Conservation (phyloP, 306 rosid genomes). For the Corylus americana region DNA sequence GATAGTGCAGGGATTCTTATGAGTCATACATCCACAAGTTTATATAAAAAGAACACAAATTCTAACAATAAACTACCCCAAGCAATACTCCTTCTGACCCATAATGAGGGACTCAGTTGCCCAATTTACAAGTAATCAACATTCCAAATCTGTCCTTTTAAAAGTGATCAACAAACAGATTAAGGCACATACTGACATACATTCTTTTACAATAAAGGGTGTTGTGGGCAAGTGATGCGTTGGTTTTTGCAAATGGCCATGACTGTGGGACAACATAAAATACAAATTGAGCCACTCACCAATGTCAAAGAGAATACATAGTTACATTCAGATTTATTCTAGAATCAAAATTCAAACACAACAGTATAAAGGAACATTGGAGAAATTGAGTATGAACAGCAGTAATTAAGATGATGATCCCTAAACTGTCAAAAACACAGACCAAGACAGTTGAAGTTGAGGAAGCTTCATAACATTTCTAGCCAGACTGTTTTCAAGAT, state of each 20-base stretch:
- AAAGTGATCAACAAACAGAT: no score
- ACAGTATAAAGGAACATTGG: no score
- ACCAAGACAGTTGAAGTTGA: neutral
- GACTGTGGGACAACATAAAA: neutral
- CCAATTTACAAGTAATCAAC: neutral
- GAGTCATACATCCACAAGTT: neutral
- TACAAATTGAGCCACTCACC: slow-evolving; percentile 1
- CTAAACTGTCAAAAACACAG: neutral
- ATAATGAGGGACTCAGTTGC: neutral
- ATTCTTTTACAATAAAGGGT: no score
- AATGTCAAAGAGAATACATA: no score
- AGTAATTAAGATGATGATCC: neutral
- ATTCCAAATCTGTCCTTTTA: no score
- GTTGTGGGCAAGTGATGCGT: no score
- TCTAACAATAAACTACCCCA: neutral
- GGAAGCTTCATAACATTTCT: neutral
- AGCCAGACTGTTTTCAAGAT: neutral
- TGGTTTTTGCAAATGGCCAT: neutral
- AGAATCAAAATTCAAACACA: no score
- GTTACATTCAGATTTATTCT: no score
- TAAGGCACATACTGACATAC: no score
- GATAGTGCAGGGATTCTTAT: neutral
- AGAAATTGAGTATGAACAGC: no score
- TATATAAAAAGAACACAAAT: neutral
- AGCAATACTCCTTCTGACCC: neutral